A percentile compares a stretch with the other conserved stretches of the same genome.
Evolutionary conservation across 805 yeast species (phyloP).

Genomic region (Henningerozyma blattae): DNA sequence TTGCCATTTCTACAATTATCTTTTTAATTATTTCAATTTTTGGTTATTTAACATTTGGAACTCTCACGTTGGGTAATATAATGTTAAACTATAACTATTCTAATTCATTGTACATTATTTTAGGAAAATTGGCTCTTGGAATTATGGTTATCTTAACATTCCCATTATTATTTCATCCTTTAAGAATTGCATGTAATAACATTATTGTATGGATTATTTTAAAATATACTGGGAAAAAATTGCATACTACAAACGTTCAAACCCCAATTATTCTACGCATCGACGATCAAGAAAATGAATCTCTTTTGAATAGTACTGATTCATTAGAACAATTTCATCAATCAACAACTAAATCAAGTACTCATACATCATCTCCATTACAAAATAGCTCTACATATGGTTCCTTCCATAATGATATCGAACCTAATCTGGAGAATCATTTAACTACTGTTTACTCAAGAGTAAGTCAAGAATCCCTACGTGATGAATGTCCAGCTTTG

Average conservation of each 20-base stretch:
- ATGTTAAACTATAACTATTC: slow-evolving; percentile 55
- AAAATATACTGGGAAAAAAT: slow-evolving; percentile 3
- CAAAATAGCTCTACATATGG: too few relatives aligned
- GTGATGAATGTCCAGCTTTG: slow-evolving; percentile 10
- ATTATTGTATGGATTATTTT: slow-evolving; percentile 37
- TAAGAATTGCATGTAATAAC: slow-evolving; percentile 62
- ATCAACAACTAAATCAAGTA: slow-evolving; percentile 1
- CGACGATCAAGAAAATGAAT: background rate
- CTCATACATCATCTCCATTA: background rate
- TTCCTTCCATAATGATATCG: slow-evolving; percentile 1
- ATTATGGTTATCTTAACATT: slow-evolving; percentile 65
- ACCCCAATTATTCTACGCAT: too few relatives aligned
- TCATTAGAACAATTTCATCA: slow-evolving; percentile 6
- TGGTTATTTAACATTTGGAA: slow-evolving; percentile 71
- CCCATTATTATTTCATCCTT: slow-evolving; percentile 75
- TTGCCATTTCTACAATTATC: slow-evolving; percentile 40
- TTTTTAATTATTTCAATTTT: slow-evolving; percentile 52
- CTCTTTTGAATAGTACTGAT: background rate
- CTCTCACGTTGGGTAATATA: slow-evolving; percentile 51
- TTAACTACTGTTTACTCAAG: background rate
- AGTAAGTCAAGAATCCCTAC: slow-evolving; percentile 4
- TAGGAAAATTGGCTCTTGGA: slow-evolving; percentile 53
- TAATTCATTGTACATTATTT: slow-evolving; percentile 24
- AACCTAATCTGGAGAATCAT: slow-evolving; percentile 2
- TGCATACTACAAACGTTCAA: background rate